Base-by-base conservation (phyloP, 768 basidiomycete genomes). In the Kwoniella sp. region DNA sequence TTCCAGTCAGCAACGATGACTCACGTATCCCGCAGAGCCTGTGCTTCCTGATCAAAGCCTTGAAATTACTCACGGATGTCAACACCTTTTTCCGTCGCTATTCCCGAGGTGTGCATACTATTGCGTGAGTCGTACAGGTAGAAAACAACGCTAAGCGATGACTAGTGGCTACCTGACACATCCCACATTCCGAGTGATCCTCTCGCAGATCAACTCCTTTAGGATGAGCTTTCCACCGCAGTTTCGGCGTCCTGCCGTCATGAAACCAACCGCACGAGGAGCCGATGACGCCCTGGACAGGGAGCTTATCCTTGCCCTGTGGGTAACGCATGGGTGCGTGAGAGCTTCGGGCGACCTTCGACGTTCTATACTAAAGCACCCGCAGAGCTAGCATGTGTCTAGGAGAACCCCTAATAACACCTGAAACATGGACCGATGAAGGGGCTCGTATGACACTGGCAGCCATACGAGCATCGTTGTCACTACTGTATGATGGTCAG, bases 401-500 rank as follows among this genome's bases (percentile, higher is more conserved):
- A 5, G 65, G 55, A 1, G 65, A 67, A 44, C 65, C 68, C 0
- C 33, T 67, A 25, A 47, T 70, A 15, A 63, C 59, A 1, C 48
- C 33, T 17, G 65, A 64, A 2, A 62, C 49, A 0, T 70, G 64
- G 62, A 64, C 54, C 5, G 36, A 60, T n/a, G 68, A 70, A 15
- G 32, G 66, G 25, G 60, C 59, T 10, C 54, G 58, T 15, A 50
- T 67, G 39, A 39, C 58, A 7, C 42, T 70, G 29, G 31, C 62
- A 7, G 57, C 68, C 9, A 57, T 67, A 5, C 51, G 68, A 17
- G 60, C 68, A 5, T 41, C 61, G 12, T 44, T 70, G 33, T 70
- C 68, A 0, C 40, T 70, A 22, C 29, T 70, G n/a, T 70, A 70
- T 44, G 68, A 70, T 37, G 57, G 67, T 69, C 34, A 62, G 67